Conservation (phyloP, 148 eudicot genomes). For the Rhododendron griersonianum region DNA sequence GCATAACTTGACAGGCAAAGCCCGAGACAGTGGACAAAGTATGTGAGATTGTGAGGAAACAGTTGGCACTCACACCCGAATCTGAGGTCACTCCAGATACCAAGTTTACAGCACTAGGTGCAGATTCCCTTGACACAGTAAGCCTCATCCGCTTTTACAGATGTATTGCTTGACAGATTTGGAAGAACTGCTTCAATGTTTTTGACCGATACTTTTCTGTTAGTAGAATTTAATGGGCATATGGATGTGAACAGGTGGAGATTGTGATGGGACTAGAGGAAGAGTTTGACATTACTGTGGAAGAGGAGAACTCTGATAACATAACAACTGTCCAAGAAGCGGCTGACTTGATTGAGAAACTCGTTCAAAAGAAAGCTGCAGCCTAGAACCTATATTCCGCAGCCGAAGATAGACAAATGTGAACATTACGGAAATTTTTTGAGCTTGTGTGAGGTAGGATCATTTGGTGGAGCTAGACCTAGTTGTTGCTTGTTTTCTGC, state of each 20-base stretch:
- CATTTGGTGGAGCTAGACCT: background rate
- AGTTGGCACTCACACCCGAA: constrained; percentile 23
- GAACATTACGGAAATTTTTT: background rate
- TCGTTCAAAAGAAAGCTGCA: constrained; percentile 18
- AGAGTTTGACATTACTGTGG: constrained; percentile 33
- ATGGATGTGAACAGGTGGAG: constrained; percentile 27
- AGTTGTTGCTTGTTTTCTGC: background rate
- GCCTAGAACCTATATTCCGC: background rate
- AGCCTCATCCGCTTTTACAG: background rate
- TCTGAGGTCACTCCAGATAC: constrained; percentile 25
- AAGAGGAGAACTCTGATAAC: constrained; percentile 35
- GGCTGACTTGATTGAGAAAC: constrained; percentile 29
- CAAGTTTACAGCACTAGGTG: constrained; percentile 30
- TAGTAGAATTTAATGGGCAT: background rate
- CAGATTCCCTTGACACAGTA: constrained; percentile 35
- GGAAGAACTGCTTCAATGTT: background rate
- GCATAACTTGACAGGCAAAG: constrained; percentile 23
- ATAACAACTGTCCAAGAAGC: constrained; percentile 34
- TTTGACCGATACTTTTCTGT: background rate
- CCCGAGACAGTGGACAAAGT: constrained; percentile 33
- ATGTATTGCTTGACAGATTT: background rate
- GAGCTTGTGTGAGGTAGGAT: constrained; percentile 1
- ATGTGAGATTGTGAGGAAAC: constrained; percentile 25
- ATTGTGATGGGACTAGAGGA: constrained; percentile 44
- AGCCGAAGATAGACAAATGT: background rate